These are phyloP conservation scores for Diplosphaera chodatii DNA, from an alignment of 139 green algal genomes.

Conservation along the genomic window DNA sequence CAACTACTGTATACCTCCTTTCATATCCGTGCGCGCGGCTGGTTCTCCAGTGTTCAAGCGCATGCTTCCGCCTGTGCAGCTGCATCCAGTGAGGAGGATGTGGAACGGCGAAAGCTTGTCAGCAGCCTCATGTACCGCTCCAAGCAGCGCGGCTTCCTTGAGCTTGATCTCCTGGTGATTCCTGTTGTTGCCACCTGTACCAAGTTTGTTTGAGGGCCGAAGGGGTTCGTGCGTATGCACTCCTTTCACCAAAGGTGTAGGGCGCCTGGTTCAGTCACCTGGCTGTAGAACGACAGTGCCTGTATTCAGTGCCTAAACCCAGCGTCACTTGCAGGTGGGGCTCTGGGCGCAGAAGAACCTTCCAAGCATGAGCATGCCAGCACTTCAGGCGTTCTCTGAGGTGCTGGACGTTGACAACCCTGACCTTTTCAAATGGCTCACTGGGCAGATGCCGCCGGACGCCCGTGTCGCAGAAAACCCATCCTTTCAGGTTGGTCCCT, in stretches of 20 bases:
- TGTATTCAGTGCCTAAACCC: no score
- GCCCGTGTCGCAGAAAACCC: conserved; percentile 44
- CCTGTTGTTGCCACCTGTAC: neutral
- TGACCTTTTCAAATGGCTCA: conserved; percentile 82
- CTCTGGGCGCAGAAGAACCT: conserved; percentile 70
- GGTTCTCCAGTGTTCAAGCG: no score
- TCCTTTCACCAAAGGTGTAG: no score
- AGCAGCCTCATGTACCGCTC: conserved; percentile 71
- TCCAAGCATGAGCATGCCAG: conserved; percentile 28
- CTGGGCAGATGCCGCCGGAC: conserved; percentile 44
- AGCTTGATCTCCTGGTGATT: conserved; percentile 72
- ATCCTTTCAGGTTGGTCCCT: conserved; percentile 32
- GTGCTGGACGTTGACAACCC: conserved; percentile 79
- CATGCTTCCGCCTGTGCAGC: no score
- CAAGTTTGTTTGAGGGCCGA: neutral
- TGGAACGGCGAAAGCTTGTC: conserved; percentile 18
- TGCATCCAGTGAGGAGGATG: neutral
- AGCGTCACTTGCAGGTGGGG: conserved; percentile 27
- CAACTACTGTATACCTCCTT: no score
- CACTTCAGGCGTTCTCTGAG: conserved; percentile 36
- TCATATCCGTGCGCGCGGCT: no score
- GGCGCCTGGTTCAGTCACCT: no score
- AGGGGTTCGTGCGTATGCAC: no score
- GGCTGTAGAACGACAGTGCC: no score
- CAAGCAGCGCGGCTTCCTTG: conserved; percentile 77